phyloP scores from a whole-genome alignment of 78 protist species.

The Isochrysis galbana region DNA sequence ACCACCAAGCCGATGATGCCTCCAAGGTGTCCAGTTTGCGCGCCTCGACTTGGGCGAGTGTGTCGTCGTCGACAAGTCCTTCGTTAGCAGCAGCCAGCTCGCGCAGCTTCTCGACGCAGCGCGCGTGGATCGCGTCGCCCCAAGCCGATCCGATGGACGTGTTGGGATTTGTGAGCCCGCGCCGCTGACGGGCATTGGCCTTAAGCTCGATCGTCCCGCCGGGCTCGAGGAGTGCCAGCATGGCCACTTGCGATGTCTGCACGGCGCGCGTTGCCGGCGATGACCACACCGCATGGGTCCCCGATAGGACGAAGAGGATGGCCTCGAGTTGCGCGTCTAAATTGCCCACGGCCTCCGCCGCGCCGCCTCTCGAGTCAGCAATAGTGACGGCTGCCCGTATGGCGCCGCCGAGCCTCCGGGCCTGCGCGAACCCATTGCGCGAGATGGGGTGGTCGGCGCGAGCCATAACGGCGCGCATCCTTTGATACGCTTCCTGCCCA shows the following conservation, averaged over 20 bases:
- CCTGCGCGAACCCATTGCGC: background rate
- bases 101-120: background rate
- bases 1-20: background rate
- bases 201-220: background rate
- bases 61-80: background rate
- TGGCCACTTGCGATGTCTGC: background rate
- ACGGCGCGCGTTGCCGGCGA: conserved; percentile 29
- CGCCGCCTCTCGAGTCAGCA: background rate
- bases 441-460: background rate
- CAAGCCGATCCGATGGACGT: background rate
- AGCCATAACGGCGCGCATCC: background rate
- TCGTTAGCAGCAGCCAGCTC: background rate
- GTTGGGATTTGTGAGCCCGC: background rate
- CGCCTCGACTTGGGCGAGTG: background rate
- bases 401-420: background rate
- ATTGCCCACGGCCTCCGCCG: background rate
- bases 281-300: background rate
- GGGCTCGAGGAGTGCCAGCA: background rate
- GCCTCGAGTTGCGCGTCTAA: background rate
- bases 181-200: background rate
- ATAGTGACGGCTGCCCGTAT: background rate
- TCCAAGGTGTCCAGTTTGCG: background rate
- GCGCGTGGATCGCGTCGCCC: background rate
- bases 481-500: background rate
- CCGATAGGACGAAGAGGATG: background rate